Evolutionary conservation across 73 alveolate species (phyloP).

Genomic region (Paraurostyla sp.): DNA sequence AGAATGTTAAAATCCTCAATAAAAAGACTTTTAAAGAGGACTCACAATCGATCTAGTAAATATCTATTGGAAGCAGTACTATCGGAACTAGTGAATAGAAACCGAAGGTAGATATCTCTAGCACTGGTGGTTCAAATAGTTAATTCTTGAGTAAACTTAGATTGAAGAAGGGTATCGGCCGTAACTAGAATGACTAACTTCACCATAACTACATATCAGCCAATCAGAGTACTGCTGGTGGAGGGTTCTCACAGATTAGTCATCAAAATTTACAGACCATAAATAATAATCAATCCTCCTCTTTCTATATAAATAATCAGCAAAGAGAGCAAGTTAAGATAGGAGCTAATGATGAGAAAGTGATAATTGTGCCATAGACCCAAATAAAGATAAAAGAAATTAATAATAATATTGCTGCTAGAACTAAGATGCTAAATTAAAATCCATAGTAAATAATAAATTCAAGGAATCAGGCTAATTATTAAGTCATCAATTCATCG

Average conservation of each 20-base stretch:
- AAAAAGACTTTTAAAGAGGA: constrained; percentile 13
- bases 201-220: background rate
- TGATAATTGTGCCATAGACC: background rate
- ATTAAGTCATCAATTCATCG: background rate
- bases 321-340: background rate
- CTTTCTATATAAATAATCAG: background rate
- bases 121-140: constrained; percentile 39
- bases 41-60: constrained; percentile 5
- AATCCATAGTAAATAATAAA: too few species aligned
- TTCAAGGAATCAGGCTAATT: background rate
- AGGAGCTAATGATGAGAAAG: too few species aligned
- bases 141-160: constrained; percentile 17
- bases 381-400: background rate
- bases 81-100: background rate
- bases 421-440: background rate
- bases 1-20: background rate
- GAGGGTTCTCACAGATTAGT: too few species aligned
- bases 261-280: background rate
- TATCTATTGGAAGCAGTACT: background rate
- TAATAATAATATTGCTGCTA: background rate
- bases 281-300: background rate
- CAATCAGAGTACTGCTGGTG: constrained; percentile 11
- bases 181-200: background rate
- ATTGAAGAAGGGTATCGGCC: constrained; percentile 1
- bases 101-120: constrained; percentile 28